Evolutionary conservation across 2,329 filamentous ascomycete genomes (phyloP).

Genomic region (Colletotrichum lentis): DNA sequence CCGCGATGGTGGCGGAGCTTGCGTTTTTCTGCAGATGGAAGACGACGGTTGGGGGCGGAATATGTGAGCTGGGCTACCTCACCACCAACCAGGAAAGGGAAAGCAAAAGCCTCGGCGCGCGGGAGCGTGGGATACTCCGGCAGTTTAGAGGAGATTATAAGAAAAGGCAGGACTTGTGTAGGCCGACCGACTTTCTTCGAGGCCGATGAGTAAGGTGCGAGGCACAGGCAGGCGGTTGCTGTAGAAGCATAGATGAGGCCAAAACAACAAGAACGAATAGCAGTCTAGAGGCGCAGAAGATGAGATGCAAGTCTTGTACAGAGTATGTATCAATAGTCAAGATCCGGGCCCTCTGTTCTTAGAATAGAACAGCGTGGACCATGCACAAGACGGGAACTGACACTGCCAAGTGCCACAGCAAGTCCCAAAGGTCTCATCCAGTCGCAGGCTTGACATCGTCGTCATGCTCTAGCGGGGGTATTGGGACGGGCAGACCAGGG

Average conservation of each 20-base stretch:
- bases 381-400: constrained; percentile 33
- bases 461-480: constrained; percentile 28
- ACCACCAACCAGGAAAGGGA: constrained; percentile 6
- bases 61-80: constrained; percentile 21
- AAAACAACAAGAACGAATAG: constrained; percentile 9
- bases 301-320: constrained; percentile 28
- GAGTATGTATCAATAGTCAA: constrained; percentile 35
- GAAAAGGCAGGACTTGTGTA: background rate
- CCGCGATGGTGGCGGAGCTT: constrained; percentile 35
- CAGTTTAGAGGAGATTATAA: constrained; percentile 9
- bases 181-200: background rate
- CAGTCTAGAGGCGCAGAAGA: background rate
- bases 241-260: constrained; percentile 5
- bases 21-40: constrained; percentile 20
- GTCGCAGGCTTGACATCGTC: constrained; percentile 35
- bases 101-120: background rate
- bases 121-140: constrained; percentile 7
- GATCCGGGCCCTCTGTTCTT: constrained; percentile 24
- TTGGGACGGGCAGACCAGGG: constrained; percentile 12
- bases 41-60: constrained; percentile 17
- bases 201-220: constrained; percentile 25
- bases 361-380: constrained; percentile 33
- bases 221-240: background rate
- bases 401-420: constrained; percentile 38
- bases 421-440: constrained; percentile 33